Base-by-base conservation (phyloP, 768 basidiomycete genomes). In the Suillus brevipes region DNA sequence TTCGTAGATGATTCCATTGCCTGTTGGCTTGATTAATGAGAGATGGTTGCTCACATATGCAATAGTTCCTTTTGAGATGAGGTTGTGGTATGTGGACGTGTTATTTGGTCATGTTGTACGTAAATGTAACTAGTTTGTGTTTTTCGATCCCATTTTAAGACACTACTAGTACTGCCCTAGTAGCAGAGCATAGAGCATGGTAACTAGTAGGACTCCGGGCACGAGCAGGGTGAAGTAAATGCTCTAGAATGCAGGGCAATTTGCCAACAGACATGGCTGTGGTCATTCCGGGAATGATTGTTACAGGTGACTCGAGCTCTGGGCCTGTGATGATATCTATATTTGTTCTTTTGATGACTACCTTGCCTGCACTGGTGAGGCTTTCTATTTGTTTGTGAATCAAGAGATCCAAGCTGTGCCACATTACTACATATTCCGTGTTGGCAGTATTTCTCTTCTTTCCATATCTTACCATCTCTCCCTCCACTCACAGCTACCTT, bases 1-100 rank as follows among this genome's bases (percentile, higher is more conserved):
- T 76, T 78, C 2, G 82, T 78, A 23, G 82, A 79, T 0, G 89
- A 89, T 53, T 89, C 81, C 89, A 90, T 90, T 38, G 40, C 18
- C 28, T 20, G 31, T 34, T 20, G 12, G 31, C 34, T 55, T 34
- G 53, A 34, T 65, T 65, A 59, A 60, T 34, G 28, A 25, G 28
- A 13, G 52, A 31, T 53, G 10, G 61, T 16, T 28, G 28, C 6
- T 16, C 13, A 61, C 42, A 20, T n/a, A 6, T 36, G 34, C 34
- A 7, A 36, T 36, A 36, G 34, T 36, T 34, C 16, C 28, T 14
- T 34, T 52, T 62, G 23, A 31, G 38, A 25, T 50, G 60, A 37
- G 34, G 31, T 37, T 66, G 36, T 37, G 34, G 36, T 18, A 25
- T 38, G 64, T 64, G 50, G 68, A 67, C 70, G 74, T 67, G 72